Evolutionary conservation across 495 filamentous ascomycete genomes (phyloP).

Genomic region (Aspergillus diversus): DNA sequence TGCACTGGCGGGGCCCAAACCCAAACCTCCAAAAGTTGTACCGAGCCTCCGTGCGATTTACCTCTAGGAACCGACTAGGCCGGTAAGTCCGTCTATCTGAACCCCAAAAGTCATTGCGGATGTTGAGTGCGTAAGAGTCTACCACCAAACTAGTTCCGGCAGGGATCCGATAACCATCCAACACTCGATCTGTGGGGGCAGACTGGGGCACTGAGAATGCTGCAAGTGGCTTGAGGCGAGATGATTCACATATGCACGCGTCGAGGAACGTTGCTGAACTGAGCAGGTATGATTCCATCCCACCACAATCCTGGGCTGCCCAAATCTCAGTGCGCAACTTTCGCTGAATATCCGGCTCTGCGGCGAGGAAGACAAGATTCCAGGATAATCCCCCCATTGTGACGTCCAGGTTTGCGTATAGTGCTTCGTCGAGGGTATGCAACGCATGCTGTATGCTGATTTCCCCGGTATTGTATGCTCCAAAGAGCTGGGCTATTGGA

Average conservation of each 20-base stretch:
- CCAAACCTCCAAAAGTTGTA: slow-evolving; percentile 39
- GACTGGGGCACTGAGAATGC: slow-evolving; percentile 43
- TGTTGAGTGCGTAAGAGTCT: slow-evolving; percentile 44
- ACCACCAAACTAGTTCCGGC: slow-evolving; percentile 39
- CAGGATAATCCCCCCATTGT: slow-evolving; percentile 43
- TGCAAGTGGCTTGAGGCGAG: slow-evolving; percentile 38
- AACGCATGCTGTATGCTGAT: slow-evolving; percentile 32
- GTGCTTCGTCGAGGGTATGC: slow-evolving; percentile 48
- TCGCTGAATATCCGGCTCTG: slow-evolving; percentile 30
- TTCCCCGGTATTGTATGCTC: slow-evolving; percentile 16
- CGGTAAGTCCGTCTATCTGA: slow-evolving; percentile 25
- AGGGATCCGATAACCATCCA: slow-evolving; percentile 32
- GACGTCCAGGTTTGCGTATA: slow-evolving; percentile 53
- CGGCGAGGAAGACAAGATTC: slow-evolving; percentile 43
- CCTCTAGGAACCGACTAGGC: slow-evolving; percentile 29
- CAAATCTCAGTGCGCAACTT: slow-evolving; percentile 30
- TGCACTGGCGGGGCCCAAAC: slow-evolving; percentile 37
- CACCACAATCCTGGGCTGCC: not conserved
- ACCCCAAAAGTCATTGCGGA: slow-evolving; percentile 42
- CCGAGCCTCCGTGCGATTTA: slow-evolving; percentile 18
- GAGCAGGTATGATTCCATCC: slow-evolving; percentile 24
- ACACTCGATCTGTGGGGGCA: slow-evolving; percentile 32
- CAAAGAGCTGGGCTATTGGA: slow-evolving; percentile 29
- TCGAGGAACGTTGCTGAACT: slow-evolving; percentile 29
- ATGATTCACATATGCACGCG: slow-evolving; percentile 37